Base-by-base conservation (phyloP, 129 eudicot genomes). In the Heracleum sosnowskyi region DNA sequence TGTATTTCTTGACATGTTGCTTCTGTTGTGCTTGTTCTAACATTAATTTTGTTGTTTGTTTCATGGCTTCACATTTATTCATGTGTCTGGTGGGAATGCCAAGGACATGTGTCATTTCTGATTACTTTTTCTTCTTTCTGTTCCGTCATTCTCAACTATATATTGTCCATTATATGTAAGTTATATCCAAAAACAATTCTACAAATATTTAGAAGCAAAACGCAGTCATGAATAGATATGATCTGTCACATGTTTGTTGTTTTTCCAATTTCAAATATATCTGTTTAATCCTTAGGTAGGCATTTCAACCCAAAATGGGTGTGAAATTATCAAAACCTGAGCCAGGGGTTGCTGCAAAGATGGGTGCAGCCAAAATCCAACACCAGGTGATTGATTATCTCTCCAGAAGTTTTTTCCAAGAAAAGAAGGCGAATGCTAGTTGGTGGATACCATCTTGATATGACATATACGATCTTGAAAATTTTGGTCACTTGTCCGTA, bases 401-500 rank as follows among this genome's bases (percentile, higher is more conserved):
- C 46, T 87, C 92, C 44, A 83, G 36, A 64, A 64, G 37, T 26
- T 31, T 64, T 91, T 53, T 91, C 97, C 39, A 88, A 89, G 53
- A 81, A 89, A 55, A 81, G 97, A 49, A 87, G 97, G 81, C 86
- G 97, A 72, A 76, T 91, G 95, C 82, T 89, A 60, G 97, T 91
- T 78, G 97, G 87, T 33, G 97, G 97, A 22, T 91, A 91, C 73
- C 92, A 91, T 83, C 97, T 91, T 35, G 97, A 91, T 66, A 91
- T 91, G 95, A 86, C 92, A 10, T 91, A 91, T 69, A n/a, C n/a
- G n/a, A n/a, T n/a, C n/a, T n/a, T 45, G 51, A 45, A 45, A 13
- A 13, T 45, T 45, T 45, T 45, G 18, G 2, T 1, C 18, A 45
- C 15, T 45, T 45, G 15, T 5, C 18, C 51, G 3, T 45, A 45